Evolutionary conservation across 2,329 filamentous ascomycete genomes (phyloP), one percentile per base, ranked within the genome.

Genomic region (Fusarium sp.): DNA sequence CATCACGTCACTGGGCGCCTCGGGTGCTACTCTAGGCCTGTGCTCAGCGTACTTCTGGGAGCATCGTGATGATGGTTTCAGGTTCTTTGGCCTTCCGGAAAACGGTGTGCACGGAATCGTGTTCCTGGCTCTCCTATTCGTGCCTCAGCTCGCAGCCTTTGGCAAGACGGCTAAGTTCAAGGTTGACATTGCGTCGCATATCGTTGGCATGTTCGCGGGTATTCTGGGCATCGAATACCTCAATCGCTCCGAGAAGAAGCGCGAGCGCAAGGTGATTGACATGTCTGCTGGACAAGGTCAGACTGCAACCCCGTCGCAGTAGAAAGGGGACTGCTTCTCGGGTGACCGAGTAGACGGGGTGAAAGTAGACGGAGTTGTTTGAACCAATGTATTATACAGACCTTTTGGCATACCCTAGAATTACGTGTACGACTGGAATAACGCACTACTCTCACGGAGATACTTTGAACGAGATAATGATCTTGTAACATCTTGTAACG

Each of bases 1-100:
- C 14, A 82, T 85, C 62, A 86, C 91, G 40, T 88, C 89, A 2
- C 84, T 93, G 11, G 93, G 93, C n/a, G 91, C 91, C 2, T 93
- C 91, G 8, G 92, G 90, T 13, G 90, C 89, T 38, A 84, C 92
- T 6, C 87, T 90, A 71, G 92, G 92, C 25, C 78, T 94, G 25
- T 79, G 89, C 9, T 87, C 87, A 2, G 90, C 91, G 2, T 93
- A 90, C 80, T 89, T 92, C 75, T 90, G 89, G 86, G 81, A 88
- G 72, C 87, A 91, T 78, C 83, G 85, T 63, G 84, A 85, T 66
- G 89, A 91, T 47, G 85, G 87, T 40, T 89, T 92, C 82, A 88
- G 86, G 79, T 80, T 92, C 63, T 82, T 91, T 31, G 89, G 87
- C 10, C 83, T 90, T 69, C 90, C 90, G 14, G 85, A 88, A n/a